These are phyloP conservation scores for Cantharellus anzutake DNA, from an alignment of 768 basidiomycete species.

Conservation along the genomic window DNA sequence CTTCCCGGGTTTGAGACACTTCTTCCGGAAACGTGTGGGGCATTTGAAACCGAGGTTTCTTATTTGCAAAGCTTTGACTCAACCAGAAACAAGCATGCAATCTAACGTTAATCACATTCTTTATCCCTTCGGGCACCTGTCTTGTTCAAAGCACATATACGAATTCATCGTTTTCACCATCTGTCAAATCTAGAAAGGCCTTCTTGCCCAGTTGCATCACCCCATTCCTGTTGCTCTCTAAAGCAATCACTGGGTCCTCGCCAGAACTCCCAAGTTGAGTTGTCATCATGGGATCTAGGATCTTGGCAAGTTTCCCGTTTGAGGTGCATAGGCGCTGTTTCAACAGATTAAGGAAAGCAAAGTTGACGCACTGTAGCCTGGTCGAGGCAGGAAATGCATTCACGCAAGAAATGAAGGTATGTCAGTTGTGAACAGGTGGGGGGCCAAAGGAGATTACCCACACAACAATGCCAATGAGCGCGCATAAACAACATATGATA, in stretches of 20 bases:
- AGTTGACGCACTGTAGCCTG: background rate
- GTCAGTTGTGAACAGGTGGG: background rate
- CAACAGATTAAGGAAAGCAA: background rate
- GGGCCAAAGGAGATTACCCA: background rate
- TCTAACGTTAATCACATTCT: no score
- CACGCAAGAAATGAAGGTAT: background rate
- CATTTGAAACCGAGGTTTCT: no score
- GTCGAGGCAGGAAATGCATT: background rate
- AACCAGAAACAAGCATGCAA: no score
- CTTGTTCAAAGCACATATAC: background rate
- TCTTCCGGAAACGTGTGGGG: no score
- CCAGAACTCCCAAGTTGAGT: constrained; percentile 10
- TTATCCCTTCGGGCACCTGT: no score
- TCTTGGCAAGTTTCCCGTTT: constrained; percentile 15
- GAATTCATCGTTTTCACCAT: background rate
- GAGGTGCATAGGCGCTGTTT: constrained; percentile 9
- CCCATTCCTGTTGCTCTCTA: background rate
- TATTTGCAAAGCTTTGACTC: no score
- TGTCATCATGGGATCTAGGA: constrained; percentile 14
- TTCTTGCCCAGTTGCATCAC: background rate
- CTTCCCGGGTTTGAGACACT: no score
- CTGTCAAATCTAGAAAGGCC: constrained; percentile 4
- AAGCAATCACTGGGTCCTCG: constrained; percentile 2
- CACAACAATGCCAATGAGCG: background rate
- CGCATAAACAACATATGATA: background rate